Evolutionary conservation across 2,329 filamentous ascomycete genomes (phyloP).

Genomic region (Pestalotiopsis sp.): DNA sequence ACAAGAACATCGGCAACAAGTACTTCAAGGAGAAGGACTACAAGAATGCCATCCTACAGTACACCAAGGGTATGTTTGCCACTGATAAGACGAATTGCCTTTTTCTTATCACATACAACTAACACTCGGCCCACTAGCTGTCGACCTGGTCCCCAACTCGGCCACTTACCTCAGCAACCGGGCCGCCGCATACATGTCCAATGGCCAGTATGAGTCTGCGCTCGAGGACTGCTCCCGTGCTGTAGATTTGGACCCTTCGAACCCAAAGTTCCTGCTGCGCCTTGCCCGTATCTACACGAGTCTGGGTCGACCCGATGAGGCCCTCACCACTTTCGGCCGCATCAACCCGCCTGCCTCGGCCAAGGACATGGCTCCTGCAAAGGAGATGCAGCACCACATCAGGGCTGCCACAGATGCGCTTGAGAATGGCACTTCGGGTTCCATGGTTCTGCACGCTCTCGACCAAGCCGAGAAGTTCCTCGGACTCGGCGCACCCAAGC

Average conservation of each 20-base stretch:
- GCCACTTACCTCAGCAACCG: conserved; percentile 93
- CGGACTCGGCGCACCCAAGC: conserved; percentile 74
- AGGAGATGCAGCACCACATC: conserved; percentile 83
- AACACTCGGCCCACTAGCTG: conserved; percentile 61
- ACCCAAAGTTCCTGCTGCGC: conserved; percentile 85
- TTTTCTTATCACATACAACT: conserved; percentile 11
- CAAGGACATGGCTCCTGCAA: conserved; percentile 83
- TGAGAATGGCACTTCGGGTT: conserved; percentile 75
- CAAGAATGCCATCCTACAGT: conserved; percentile 84
- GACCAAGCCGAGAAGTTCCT: conserved; percentile 87
- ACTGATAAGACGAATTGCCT: conserved; percentile 13
- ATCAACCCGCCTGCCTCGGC: conserved; percentile 80
- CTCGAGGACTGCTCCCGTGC: conserved; percentile 86
- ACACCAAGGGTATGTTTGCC: conserved; percentile 77
- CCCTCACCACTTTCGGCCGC: conserved; percentile 77
- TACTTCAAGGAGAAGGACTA: conserved; percentile 97
- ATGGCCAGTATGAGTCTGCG: conserved; percentile 76
- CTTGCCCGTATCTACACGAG: conserved; percentile 88
- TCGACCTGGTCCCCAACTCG: conserved; percentile 83
- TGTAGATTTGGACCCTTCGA: conserved; percentile 80
- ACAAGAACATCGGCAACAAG: conserved; percentile 92
- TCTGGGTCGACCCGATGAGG: conserved; percentile 84
- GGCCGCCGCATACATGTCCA: conserved; percentile 91
- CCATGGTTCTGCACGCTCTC: conserved; percentile 89
- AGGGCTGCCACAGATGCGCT: conserved; percentile 78